A percentile compares a stretch with the other conserved stretches of the same genome.
These are phyloP conservation scores for Colletotrichum cordylinicola DNA, from an alignment of 2,329 filamentous ascomycete genomes.

Conservation along the genomic window DNA sequence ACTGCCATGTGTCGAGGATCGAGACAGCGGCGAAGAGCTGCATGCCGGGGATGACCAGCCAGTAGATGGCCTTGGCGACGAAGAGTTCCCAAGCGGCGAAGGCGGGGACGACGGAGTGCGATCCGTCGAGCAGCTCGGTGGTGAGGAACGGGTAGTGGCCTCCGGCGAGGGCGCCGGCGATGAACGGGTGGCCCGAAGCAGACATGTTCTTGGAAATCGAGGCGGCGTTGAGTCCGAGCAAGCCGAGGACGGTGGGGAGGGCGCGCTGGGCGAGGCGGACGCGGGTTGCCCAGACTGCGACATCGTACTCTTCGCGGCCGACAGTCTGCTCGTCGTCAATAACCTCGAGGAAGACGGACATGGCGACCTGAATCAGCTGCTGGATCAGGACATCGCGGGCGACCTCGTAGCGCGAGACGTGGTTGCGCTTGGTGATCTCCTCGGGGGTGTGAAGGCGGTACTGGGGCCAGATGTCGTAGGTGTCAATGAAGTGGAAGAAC, in stretches of 20 bases:
- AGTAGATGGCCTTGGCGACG: slow-evolving; percentile 80
- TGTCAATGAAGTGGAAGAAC: slow-evolving; percentile 87
- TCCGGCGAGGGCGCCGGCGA: slow-evolving; percentile 79
- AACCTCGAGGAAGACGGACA: slow-evolving; percentile 70
- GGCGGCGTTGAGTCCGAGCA: slow-evolving; percentile 78
- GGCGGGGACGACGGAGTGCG: slow-evolving; percentile 63
- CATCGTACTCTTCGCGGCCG: slow-evolving; percentile 83
- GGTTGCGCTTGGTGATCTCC: slow-evolving; percentile 87
- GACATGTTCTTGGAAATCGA: slow-evolving; percentile 79
- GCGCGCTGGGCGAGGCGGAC: slow-evolving; percentile 79
- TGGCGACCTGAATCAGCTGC: slow-evolving; percentile 84
- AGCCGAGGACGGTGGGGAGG: slow-evolving; percentile 73
- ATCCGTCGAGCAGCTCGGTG: slow-evolving; percentile 59
- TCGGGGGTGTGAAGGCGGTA: slow-evolving; percentile 96
- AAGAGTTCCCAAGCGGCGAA: slow-evolving; percentile 86
- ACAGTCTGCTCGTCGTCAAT: slow-evolving; percentile 76
- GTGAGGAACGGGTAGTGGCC: slow-evolving; percentile 79
- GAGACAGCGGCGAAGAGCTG: slow-evolving; percentile 79
- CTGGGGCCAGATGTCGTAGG: slow-evolving; percentile 83
- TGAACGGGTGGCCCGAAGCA: slow-evolving; percentile 67
- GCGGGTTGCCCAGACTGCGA: slow-evolving; percentile 88
- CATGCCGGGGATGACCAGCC: slow-evolving; percentile 74
- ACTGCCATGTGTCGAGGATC: slow-evolving; percentile 96
- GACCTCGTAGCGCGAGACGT: slow-evolving; percentile 83
- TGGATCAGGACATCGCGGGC: slow-evolving; percentile 91